Base-by-base conservation (phyloP, 2,329 filamentous ascomycete genomes). In the Sporothrix curviconia region DNA sequence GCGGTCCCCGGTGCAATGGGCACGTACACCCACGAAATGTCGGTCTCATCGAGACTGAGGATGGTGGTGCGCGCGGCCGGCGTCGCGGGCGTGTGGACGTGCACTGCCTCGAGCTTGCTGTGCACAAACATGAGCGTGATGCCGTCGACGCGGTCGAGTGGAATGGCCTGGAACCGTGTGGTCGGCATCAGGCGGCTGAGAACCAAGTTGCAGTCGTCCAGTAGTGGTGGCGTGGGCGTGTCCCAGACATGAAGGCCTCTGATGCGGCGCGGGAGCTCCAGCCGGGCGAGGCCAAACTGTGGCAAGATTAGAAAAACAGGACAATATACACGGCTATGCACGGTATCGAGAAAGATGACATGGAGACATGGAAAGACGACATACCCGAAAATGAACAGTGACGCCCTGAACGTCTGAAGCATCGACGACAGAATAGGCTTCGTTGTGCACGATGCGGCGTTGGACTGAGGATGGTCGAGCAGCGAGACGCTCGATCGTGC, bases 201-300 rank as follows among this genome's bases (percentile, higher is more conserved):
- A 6, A 37, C 7, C 19, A 32, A 15, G 17, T 32, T 15, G 34
- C 53, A 55, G 32, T 36, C 53, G 19, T 19, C 3, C 34, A 17
- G n/a, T 3, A 32, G 3, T 4, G 53, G 53, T 11, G 53, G 53
- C n/a, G 53, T 55, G 4, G 53, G 32, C 34, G 53, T 55, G 34
- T 55, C 43, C 53, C 53, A 55, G 14, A 49, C 22, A 14, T 39
- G 42, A n/a, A 55, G 42, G 42, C 32, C 42, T 22, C n/a, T 34
- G 7, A 44, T 34, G 7, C 17, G 9, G 9, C 8, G 14, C 4
- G 51, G 51, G n/a, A 54, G 17, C 28, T 54, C 51, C 17, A 54
- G 12, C n/a, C 51, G 51, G 39, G 51, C 51, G 24, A 42, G 3
- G 24, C 51, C 51, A 36, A 24, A 54, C 51, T 54, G 8, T 8